phyloP scores from a whole-genome alignment of 345 rosid genomes.

The Ceriops tagal region DNA sequence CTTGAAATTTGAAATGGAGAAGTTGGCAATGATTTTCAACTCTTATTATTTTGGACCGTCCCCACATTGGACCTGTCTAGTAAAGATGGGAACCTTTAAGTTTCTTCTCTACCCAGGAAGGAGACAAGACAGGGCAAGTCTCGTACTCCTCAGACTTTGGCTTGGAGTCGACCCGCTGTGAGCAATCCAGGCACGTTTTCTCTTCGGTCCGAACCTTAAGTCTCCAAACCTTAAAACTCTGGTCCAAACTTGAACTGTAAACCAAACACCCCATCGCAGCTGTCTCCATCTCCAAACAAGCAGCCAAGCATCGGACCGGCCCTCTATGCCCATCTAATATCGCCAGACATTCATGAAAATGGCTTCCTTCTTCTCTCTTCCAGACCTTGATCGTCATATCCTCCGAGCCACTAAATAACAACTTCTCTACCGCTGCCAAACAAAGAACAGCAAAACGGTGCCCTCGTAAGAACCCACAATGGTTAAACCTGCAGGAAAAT shows the following conservation, averaged over 20 bases:
- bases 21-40: too few species aligned
- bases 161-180: constrained; percentile 17
- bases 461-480: constrained; percentile 53
- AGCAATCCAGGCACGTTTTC: constrained; percentile 17
- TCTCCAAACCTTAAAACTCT: constrained; percentile 51
- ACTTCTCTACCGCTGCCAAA: constrained; percentile 34
- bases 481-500: constrained; percentile 43
- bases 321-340: constrained; percentile 51
- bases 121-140: constrained; percentile 52
- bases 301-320: constrained; percentile 44
- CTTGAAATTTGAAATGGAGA: too few species aligned
- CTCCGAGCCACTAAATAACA: constrained; percentile 49
- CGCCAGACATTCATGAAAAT: constrained; percentile 47
- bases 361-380: constrained; percentile 54
- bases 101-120: constrained; percentile 55
- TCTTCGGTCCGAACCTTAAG: constrained; percentile 46
- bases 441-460: constrained; percentile 43
- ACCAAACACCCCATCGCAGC: constrained; percentile 47
- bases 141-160: constrained; percentile 25
- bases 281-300: constrained; percentile 42
- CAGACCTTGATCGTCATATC: constrained; percentile 55
- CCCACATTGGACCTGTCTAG: background rate
- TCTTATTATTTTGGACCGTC: too few species aligned
- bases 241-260: constrained; percentile 52
- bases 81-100: constrained; percentile 29